These are phyloP conservation scores for Rhizopus arrhizus DNA, from an alignment of 371 early-diverging fungal species.

Conservation along the genomic window DNA sequence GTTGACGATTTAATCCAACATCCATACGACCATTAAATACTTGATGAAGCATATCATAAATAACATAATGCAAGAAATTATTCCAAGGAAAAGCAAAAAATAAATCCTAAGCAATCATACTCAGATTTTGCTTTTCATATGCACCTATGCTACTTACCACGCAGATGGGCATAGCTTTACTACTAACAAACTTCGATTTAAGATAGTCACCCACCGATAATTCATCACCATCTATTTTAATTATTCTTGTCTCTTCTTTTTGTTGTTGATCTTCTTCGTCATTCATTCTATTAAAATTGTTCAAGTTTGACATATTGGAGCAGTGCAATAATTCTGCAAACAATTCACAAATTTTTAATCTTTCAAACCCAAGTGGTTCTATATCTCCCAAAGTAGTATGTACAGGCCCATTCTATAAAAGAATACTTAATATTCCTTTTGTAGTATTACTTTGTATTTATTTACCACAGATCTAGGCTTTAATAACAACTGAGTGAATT, in stretches of 20 bases:
- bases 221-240: neutral
- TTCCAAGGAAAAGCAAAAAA: constrained; percentile 92
- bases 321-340: constrained; percentile 92
- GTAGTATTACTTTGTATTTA: neutral
- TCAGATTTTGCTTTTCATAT: neutral
- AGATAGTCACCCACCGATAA: constrained; percentile 62
- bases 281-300: constrained; percentile 26
- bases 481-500: constrained; percentile 66
- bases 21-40: constrained; percentile 82
- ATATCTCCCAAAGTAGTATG: constrained; percentile 69
- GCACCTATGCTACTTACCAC: constrained; percentile 29
- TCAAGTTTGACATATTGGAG: constrained; percentile 76
- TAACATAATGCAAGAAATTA: constrained; percentile 93
- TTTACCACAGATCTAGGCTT: constrained; percentile 60
- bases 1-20: constrained; percentile 60
- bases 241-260: constrained; percentile 4
- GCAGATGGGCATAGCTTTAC: constrained; percentile 61
- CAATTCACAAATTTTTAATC: constrained; percentile 90
- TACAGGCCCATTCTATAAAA: constrained; percentile 46
- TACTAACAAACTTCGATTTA: constrained; percentile 65
- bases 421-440: neutral
- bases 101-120: constrained; percentile 53
- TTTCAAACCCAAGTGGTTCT: constrained; percentile 86
- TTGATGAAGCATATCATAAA: constrained; percentile 94
- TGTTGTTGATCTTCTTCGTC: no score